phyloP scores from a whole-genome alignment of 1,284 basidiomycete species.

The Thelephora terrestris region DNA sequence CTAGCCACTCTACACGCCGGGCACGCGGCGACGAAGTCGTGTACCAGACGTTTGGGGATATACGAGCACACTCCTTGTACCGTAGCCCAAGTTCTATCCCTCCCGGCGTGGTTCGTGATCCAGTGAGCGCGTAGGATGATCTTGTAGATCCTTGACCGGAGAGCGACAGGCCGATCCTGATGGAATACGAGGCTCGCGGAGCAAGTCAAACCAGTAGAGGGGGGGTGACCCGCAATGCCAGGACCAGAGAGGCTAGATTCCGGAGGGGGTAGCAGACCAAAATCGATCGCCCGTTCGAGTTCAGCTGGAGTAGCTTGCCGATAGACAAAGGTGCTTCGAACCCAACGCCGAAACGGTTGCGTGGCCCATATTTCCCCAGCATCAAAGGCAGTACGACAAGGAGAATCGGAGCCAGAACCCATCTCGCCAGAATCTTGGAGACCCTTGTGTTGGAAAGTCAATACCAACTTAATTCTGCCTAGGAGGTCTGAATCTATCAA shows the following conservation, averaged over 20 bases:
- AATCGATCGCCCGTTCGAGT: not conserved
- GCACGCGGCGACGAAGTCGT: conserved; percentile 65
- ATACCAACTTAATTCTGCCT: too few species aligned
- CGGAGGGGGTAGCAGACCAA: conserved; percentile 8
- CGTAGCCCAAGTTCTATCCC: conserved; percentile 60
- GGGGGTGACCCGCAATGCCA: conserved; percentile 11
- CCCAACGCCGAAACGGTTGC: conserved; percentile 67
- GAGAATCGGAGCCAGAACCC: too few species aligned
- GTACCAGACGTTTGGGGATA: conserved; percentile 72
- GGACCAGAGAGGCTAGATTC: not conserved
- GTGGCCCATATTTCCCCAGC: conserved; percentile 39
- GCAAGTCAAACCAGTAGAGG: conserved; percentile 8
- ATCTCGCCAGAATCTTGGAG: too few species aligned
- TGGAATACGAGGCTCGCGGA: conserved; percentile 43
- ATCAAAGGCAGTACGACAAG: conserved; percentile 1
- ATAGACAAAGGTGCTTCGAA: conserved; percentile 59
- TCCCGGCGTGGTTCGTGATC: conserved; percentile 56
- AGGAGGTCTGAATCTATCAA: too few species aligned
- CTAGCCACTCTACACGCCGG: conserved; percentile 43
- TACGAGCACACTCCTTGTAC: conserved; percentile 63
- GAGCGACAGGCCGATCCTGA: conserved; percentile 58
- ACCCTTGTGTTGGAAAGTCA: too few species aligned
- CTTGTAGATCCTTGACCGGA: conserved; percentile 68
- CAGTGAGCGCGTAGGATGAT: conserved; percentile 64
- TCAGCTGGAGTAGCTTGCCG: conserved; percentile 27